These are phyloP conservation scores for Aspergillus persii DNA, from an alignment of 2,329 filamentous ascomycete genomes.

Conservation along the genomic window DNA sequence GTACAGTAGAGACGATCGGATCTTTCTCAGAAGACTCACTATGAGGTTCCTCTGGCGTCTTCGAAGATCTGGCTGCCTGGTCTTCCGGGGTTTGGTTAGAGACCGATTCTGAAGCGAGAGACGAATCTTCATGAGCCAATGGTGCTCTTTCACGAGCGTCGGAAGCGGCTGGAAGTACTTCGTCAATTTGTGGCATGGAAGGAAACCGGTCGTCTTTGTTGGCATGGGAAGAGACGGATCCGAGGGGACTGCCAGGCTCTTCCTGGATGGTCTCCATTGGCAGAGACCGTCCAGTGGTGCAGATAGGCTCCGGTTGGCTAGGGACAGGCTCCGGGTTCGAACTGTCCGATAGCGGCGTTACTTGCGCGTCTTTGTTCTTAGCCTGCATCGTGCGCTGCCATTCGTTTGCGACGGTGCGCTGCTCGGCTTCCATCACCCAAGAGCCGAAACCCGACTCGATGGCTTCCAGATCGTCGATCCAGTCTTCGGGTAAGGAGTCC, in stretches of 20 bases:
- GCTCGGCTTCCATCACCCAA: constrained; percentile 78
- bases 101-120: background rate
- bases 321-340: background rate
- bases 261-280: constrained; percentile 26
- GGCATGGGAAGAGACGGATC: background rate
- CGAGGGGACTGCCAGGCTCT: constrained; percentile 12
- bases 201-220: background rate
- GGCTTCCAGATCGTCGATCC: constrained; percentile 82
- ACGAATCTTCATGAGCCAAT: background rate
- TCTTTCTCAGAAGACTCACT: background rate
- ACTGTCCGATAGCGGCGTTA: background rate
- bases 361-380: background rate
- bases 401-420: constrained; percentile 68
- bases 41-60: background rate
- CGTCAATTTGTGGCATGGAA: background rate
- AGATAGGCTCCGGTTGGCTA: constrained; percentile 1
- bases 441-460: constrained; percentile 74
- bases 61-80: background rate
- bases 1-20: background rate
- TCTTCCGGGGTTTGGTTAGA: background rate
- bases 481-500: constrained; percentile 79
- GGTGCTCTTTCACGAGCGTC: background rate
- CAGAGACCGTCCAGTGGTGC: constrained; percentile 10
- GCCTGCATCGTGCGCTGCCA: constrained; percentile 30
- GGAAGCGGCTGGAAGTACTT: background rate